Evolutionary conservation across 139 green algal genomes (phyloP).

Genomic region (Chlorella sorokiniana): DNA sequence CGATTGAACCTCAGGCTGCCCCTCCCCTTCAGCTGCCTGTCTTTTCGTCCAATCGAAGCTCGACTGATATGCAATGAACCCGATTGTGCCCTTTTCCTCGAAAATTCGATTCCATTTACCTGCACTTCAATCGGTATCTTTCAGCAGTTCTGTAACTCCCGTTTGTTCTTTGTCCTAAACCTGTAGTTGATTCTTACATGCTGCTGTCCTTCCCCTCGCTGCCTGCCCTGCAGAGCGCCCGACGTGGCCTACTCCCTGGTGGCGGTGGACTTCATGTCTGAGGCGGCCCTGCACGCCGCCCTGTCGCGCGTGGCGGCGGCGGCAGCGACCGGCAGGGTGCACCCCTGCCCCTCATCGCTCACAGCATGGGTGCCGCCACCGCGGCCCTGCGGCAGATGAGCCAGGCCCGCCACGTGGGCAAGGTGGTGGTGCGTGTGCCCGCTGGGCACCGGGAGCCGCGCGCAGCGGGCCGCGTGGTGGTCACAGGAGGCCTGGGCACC

Average conservation of each 20-base stretch:
- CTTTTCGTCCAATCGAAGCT: too few relatives aligned
- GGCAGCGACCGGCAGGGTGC: constrained; percentile 49
- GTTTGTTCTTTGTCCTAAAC: not conserved
- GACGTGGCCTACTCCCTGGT: constrained; percentile 79
- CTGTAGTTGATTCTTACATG: not conserved
- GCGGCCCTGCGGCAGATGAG: constrained; percentile 83
- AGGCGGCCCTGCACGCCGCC: constrained; percentile 49
- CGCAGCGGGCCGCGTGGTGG: constrained; percentile 15
- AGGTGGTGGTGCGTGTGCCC: constrained; percentile 67
- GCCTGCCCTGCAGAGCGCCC: constrained; percentile 62
- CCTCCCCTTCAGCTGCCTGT: too few relatives aligned
- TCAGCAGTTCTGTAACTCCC: too few relatives aligned
- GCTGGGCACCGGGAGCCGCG: not conserved
- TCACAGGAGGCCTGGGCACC: constrained; percentile 52
- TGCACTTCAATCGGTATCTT: too few relatives aligned
- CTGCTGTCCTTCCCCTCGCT: constrained; percentile 13
- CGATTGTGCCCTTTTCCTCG: too few relatives aligned
- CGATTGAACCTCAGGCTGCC: too few relatives aligned
- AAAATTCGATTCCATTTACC: too few relatives aligned
- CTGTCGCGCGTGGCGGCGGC: constrained; percentile 40
- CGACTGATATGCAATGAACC: too few relatives aligned
- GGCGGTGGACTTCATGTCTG: constrained; percentile 88
- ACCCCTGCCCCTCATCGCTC: constrained; percentile 55
- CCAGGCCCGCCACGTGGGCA: constrained; percentile 83
- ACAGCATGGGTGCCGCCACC: constrained; percentile 51